Conservation (phyloP, 352 stramenopile species). For the Albugo laibachii region DNA sequence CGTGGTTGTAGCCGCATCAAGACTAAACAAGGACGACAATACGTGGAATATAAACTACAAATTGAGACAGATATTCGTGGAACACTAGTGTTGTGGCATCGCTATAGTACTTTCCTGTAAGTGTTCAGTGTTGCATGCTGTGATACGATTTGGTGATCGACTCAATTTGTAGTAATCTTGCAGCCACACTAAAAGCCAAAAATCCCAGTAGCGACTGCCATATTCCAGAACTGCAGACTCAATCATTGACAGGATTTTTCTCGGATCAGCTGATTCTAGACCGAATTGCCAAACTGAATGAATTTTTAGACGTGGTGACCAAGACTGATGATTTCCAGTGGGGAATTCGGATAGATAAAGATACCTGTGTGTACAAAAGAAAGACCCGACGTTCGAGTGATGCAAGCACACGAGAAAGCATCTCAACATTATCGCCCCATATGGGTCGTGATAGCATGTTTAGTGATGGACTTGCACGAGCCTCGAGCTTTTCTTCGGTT, state of each 20-base stretch:
- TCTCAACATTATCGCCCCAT: constrained; percentile 50
- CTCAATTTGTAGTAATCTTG: constrained; percentile 29
- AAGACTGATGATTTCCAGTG: constrained; percentile 75
- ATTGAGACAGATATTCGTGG: constrained; percentile 76
- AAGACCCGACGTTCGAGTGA: constrained; percentile 32
- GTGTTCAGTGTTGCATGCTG: constrained; percentile 2
- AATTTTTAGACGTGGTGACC: constrained; percentile 71
- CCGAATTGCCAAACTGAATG: constrained; percentile 69
- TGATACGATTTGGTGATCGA: neutral
- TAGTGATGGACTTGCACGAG: constrained; percentile 1
- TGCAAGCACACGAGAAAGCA: constrained; percentile 44
- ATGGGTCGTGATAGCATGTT: constrained; percentile 55
- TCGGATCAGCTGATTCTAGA: constrained; percentile 73
- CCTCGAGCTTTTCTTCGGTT: no score
- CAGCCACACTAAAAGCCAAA: constrained; percentile 61
- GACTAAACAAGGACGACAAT: constrained; percentile 68
- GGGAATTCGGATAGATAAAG: constrained; percentile 80
- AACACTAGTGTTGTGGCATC: constrained; percentile 73
- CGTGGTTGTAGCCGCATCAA: constrained; percentile 39
- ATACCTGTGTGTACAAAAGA: constrained; percentile 78
- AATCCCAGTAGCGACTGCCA: constrained; percentile 50
- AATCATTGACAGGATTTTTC: constrained; percentile 64
- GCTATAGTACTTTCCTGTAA: constrained; percentile 77
- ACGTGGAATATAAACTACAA: constrained; percentile 77
- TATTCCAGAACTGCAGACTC: constrained; percentile 66